Base-by-base conservation (phyloP, 1,139 yeast species). In the Magnusiomyces magnusii region DNA sequence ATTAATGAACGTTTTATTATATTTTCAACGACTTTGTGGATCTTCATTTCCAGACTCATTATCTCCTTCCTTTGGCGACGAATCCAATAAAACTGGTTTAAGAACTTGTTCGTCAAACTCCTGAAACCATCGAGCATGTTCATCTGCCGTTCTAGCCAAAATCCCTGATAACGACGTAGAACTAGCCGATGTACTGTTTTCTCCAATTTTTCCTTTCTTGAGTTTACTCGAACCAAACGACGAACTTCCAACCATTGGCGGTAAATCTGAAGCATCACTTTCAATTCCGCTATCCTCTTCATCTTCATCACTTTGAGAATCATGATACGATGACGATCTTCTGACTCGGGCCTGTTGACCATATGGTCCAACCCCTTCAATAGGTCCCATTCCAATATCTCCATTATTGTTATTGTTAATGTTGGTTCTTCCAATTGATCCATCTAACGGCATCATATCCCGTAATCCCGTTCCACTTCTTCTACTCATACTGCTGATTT, bases 41-140 rank as follows among this genome's bases (percentile, higher is more conserved):
- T 31, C 36, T n/a, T 41, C 44, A n/a, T n/a, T 41, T 9, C 21
- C 44, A 7, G 44, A n/a, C n/a, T 19, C 9, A 19, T 19, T 2
- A n/a, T 55, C 57, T 24, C 41, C 58, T 47, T 52, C 52, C 23
- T 17, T 19, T 17, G 67, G 67, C 2, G 66, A 66, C 1, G 64
- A 55, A 67, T 93, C 99, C 63, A 93, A 79, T 60, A 93, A 79
- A 0, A 93, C 98, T 0, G 99, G 99, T 71, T 93, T 95, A 65
- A 93, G 79, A n/a, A 93, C 95, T 69, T 90, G 88, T 66, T 93
- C 97, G 71, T 93, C 99, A 71, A 93, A 89, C 67, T 84, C 86
- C 28, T 90, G 85, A 72, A 93, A 93, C 97, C 99, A 93, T 68
- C 83, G 84, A 15, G 95, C 87, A 62, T 86, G 89, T 62, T 86